Evolutionary conservation across 1,284 basidiomycete species (phyloP).

Genomic region (Ustilago xerochloae): DNA sequence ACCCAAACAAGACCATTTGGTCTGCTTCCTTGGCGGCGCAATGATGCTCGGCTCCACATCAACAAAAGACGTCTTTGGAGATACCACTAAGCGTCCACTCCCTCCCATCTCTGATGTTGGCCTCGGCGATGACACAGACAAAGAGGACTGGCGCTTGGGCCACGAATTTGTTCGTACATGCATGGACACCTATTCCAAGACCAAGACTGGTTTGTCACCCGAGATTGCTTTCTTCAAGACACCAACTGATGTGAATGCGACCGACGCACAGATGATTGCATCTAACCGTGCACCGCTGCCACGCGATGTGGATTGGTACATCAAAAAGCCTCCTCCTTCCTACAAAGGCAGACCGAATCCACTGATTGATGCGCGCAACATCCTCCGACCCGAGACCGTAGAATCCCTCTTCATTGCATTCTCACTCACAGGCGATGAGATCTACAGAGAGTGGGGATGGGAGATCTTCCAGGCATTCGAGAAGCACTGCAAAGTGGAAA

Average conservation of each 20-base stretch:
- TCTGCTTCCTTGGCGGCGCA: conserved; percentile 92
- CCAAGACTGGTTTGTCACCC: conserved; percentile 76
- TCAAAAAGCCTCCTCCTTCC: conserved; percentile 56
- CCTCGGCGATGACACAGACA: conserved; percentile 73
- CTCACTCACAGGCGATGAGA: conserved; percentile 82
- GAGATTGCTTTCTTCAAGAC: conserved; percentile 67
- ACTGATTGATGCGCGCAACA: conserved; percentile 86
- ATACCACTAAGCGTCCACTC: conserved; percentile 15
- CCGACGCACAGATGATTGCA: conserved; percentile 19
- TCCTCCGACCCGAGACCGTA: conserved; percentile 88
- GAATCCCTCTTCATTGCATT: conserved; percentile 90
- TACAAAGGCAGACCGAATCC: conserved; percentile 60
- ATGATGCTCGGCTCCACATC: conserved; percentile 82
- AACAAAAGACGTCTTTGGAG: conserved; percentile 27
- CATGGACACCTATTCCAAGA: conserved; percentile 81
- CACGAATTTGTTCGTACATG: conserved; percentile 86
- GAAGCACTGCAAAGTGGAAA: conserved; percentile 78
- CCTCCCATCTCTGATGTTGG: conserved; percentile 70
- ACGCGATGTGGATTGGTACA: conserved; percentile 60
- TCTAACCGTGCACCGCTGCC: conserved; percentile 24
- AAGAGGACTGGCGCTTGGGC: conserved; percentile 83
- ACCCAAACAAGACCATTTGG: conserved; percentile 94
- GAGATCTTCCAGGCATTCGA: conserved; percentile 89
- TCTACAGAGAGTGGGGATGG: conserved; percentile 89
- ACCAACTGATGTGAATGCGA: conserved; percentile 31